Conservation (phyloP, 169 alveolate species). For the Neospora caninum region DNA sequence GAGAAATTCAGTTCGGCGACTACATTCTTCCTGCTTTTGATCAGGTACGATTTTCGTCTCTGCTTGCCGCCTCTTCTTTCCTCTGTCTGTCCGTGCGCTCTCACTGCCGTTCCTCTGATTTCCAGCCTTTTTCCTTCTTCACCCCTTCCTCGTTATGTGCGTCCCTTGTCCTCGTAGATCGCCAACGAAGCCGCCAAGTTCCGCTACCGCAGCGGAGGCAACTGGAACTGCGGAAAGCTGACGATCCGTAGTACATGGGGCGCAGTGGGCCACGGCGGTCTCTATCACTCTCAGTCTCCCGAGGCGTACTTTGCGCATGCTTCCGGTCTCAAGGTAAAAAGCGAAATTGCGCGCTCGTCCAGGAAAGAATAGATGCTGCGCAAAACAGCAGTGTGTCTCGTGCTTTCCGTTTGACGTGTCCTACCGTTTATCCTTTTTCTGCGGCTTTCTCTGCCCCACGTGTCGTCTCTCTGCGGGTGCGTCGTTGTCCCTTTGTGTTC, state of each 20-base stretch:
- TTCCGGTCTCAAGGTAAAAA: constrained; percentile 89
- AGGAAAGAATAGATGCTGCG: no score
- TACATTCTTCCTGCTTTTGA: constrained; percentile 98
- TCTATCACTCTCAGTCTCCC: constrained; percentile 95
- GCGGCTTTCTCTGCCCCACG: no score
- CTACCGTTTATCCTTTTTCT: no score
- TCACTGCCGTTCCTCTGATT: background rate
- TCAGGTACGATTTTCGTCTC: constrained; percentile 74
- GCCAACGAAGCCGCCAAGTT: constrained; percentile 97
- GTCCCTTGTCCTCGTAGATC: constrained; percentile 70
- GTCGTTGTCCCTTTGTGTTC: no score
- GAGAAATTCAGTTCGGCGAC: constrained; percentile 98
- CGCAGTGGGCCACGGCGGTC: constrained; percentile 98
- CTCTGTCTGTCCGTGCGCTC: background rate
- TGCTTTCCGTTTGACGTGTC: no score
- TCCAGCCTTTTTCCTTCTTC: background rate
- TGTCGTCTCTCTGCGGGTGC: no score
- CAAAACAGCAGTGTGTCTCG: no score
- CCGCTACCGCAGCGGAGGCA: constrained; percentile 93
- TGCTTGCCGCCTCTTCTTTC: background rate
- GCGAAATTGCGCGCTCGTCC: background rate
- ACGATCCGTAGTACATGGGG: constrained; percentile 95
- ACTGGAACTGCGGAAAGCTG: constrained; percentile 92
- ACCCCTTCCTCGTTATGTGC: background rate
- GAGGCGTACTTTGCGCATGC: constrained; percentile 97